Evolutionary conservation across 2,329 filamentous ascomycete genomes (phyloP), one percentile per base, ranked within the genome.

Genomic region (Talaromyces sp.): DNA sequence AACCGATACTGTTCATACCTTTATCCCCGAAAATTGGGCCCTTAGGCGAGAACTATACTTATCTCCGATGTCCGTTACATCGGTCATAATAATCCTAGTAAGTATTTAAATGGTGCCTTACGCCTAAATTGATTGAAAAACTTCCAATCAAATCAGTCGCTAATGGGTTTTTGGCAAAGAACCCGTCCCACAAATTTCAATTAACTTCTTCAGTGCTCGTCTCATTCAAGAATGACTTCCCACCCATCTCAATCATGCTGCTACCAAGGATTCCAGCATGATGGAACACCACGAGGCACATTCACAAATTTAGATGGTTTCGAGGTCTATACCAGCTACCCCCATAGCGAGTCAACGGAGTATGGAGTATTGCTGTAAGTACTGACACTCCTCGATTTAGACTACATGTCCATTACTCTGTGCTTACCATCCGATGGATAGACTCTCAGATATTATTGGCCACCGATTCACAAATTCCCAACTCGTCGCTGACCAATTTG

Each of bases 361-460:
- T 10, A 55, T n/a, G 58, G 23, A 0, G n/a, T 60, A 7, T 27
- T 60, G 14, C 18, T 60, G 51, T 60, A 52, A 12, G 42, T 34
- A 2, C 28, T 10, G 18, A 30, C 18, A 10, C 28, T 44, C 34
- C 3, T 23, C 36, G 23, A 23, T 42, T 28, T n/a, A 18, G 3
- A 2, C 14, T 51, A 16, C 28, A 33, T 18, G 5, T 33, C 23
- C 10, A 36, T 33, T n/a, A 42, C 28, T 50, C 52, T 34, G 14
- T 10, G 14, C 18, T 33, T n/a, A 33, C 30, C 28, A 34, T 12
- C 14, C 6, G 12, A 1, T n/a, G 27, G 10, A 10, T 30, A 60
- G 58, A 12, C 28, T 60, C 27, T 55, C 58, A 14, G 58, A 60
- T 33, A 55, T 60, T 27, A 55, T 60, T 23, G 58, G 58, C 9